Conservation (phyloP, 345 rosid genomes). For the Brassica incana region DNA sequence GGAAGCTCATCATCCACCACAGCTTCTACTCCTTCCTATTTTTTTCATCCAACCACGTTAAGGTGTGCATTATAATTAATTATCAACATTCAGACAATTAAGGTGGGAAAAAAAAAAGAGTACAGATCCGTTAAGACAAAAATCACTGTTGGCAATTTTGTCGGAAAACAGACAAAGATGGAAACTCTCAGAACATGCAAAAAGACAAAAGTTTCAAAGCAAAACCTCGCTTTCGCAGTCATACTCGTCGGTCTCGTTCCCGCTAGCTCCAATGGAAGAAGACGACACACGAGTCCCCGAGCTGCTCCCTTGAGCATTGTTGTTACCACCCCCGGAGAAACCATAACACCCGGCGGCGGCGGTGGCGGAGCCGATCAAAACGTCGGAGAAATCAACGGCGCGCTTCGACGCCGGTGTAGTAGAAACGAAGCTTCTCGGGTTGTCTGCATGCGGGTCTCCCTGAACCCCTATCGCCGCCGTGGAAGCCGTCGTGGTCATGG, state of each 20-base stretch:
- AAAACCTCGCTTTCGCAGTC: slow-evolving; percentile 86
- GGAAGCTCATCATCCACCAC: slow-evolving; percentile 57
- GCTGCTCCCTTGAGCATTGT: slow-evolving; percentile 33
- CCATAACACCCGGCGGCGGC: slow-evolving; percentile 22
- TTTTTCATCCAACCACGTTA: background rate
- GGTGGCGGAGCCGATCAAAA: slow-evolving; percentile 21
- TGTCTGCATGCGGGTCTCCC: slow-evolving; percentile 31
- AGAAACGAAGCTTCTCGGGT: slow-evolving; percentile 14
- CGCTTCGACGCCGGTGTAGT: slow-evolving; percentile 12
- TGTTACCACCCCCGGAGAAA: slow-evolving; percentile 29
- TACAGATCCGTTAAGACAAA: slow-evolving; percentile 33
- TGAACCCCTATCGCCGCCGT: slow-evolving; percentile 3
- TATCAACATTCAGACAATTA: background rate
- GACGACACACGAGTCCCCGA: slow-evolving; percentile 43
- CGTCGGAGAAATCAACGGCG: slow-evolving; percentile 15
- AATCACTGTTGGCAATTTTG: background rate
- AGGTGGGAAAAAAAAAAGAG: background rate
- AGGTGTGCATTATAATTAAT: background rate
- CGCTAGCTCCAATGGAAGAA: slow-evolving; percentile 55
- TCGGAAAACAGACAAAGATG: slow-evolving; percentile 11
- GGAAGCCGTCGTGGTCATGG: background rate
- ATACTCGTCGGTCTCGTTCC: slow-evolving; percentile 63
- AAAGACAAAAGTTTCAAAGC: background rate
- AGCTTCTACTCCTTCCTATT: slow-evolving; percentile 70
- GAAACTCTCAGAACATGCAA: slow-evolving; percentile 22